Conservation (phyloP, 768 basidiomycete genomes). For the Exidia glandulosa region DNA sequence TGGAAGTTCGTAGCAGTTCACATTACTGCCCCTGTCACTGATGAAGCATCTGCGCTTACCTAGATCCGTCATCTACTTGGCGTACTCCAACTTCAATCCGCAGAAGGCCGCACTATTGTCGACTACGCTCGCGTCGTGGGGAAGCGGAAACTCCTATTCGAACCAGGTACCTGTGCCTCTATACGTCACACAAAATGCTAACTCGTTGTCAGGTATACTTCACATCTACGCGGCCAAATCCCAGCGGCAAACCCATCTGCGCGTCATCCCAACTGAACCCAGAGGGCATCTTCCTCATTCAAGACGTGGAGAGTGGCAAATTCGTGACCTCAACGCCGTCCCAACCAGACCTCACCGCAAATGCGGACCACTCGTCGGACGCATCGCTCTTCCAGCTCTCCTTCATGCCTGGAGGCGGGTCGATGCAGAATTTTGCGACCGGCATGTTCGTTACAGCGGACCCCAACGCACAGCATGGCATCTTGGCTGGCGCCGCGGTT, state of each 20-base stretch:
- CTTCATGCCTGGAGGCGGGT: constrained; percentile 20
- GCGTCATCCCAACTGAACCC: constrained; percentile 17
- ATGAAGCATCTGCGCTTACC: too few species aligned
- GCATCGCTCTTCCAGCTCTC: constrained; percentile 18
- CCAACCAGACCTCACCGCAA: constrained; percentile 17
- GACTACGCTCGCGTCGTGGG: constrained; percentile 22
- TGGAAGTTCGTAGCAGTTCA: too few species aligned
- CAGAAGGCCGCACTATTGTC: constrained; percentile 18
- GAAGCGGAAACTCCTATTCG: constrained; percentile 22
- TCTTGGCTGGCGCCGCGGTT: background rate
- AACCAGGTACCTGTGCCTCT: constrained; percentile 4
- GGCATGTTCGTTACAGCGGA: background rate
- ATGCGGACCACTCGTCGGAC: constrained; percentile 9
- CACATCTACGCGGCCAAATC: constrained; percentile 21
- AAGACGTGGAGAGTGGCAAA: constrained; percentile 12
- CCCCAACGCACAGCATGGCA: background rate
- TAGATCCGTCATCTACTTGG: constrained; percentile 24
- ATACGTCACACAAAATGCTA: background rate
- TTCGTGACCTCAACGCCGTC: constrained; percentile 13
- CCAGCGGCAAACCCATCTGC: constrained; percentile 8
- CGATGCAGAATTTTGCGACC: constrained; percentile 7
- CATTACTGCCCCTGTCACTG: too few species aligned
- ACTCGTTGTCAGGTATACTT: constrained; percentile 16
- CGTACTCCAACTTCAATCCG: constrained; percentile 22
- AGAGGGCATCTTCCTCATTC: constrained; percentile 20